Base-by-base conservation (phyloP, 176 grass and related monocot species). In the Metroxylon sagu region DNA sequence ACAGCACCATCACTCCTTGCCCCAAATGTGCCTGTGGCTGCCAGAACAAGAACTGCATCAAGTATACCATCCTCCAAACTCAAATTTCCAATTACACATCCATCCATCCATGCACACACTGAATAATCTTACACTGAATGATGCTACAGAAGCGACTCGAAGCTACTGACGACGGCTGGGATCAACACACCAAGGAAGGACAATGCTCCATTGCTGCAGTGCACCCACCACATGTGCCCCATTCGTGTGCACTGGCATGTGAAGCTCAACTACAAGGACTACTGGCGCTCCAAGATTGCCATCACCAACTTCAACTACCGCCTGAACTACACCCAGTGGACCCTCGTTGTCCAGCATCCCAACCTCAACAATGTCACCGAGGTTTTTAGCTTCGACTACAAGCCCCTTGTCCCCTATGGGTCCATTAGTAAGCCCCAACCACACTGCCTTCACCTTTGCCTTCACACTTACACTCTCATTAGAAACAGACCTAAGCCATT, bases 251-350 rank as follows among this genome's bases (percentile, higher is more conserved):
- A 97, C 73, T 91, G 87, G 87, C 93, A 97, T 21, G 70, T 97
- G n/a, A 97, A 97, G 70, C 62, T 97, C 78, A 97, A 97, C 84
- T 91, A 97, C 84, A 91, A 88, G 81, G 84, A 91, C 53, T 91
- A 97, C 78, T 91, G 93, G 93, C 75, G 84, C 26, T 81, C 81
- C 50, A 97, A 88, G 79, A 80, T 97, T 66, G 81, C 87, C 61
- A 80, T 91, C 70, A 91, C 87, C 18, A 91, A 97, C 65, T 88
- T 83, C 78, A 91, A 91, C 74, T 91, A 83, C 81, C 57, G 81
- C 16, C 82, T 91, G 87, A 97, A 97, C 79, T 97, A 91, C 75
- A 97, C 92, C 18, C 87, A 85, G 61, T 97, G 87, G 93, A 91
- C 83, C 49, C 87, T 97, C 0, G 84, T 88, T 15, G 75, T 88